Evolutionary conservation across 306 rosid genomes (phyloP), one percentile per base, ranked within the genome.

Genomic region (Cucurbita ficifolia): DNA sequence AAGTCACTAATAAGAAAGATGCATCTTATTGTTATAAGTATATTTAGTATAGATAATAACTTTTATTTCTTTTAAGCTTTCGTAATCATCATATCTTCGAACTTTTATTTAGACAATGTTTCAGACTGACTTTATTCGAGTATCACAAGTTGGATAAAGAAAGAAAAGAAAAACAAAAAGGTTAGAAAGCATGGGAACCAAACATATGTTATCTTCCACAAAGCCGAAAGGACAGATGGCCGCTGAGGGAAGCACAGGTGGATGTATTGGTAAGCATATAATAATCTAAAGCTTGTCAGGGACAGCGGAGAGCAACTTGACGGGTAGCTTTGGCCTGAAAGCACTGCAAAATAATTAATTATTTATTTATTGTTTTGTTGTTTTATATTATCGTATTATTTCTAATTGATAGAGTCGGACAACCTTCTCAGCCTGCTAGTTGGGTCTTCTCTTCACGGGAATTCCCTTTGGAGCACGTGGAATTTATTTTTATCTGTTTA

Each of bases 211-310:
- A 73, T 73, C 63, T 11, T 73, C 7, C 12, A 39, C 6, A 67
- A 53, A 42, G 52, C 10, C 4, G 39, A 55, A 22, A 42, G 13
- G 76, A 73, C 76, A 73, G 64, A 24, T 73, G 76, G 58, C 58
- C 48, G 76, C 51, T 39, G 60, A 57, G 76, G 74, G 76, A 57
- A 73, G 68, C 45, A 73, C 64, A 53, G 65, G 55, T 73, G 21
- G 65, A 73, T 57, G 53, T 45, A 75, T 49, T 53, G 76, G 74
- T 72, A 52, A 49, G 13, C 7, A 18, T 46, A 46, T 39, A 55
- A 55, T 52, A 42, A 53, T 73, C 71, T 43, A 65, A 21, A 8
- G 36, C 53, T 16, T 55, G 64, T 73, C 76, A 73, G 68, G 12
- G 39, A 70, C 42, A 57, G 65, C 38, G 12, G 49, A 53, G 50